A percentile compares a stretch with the other conserved stretches of the same genome.
Conservation (phyloP, 2,329 filamentous ascomycete genomes). For the Aspergillus sp. region DNA sequence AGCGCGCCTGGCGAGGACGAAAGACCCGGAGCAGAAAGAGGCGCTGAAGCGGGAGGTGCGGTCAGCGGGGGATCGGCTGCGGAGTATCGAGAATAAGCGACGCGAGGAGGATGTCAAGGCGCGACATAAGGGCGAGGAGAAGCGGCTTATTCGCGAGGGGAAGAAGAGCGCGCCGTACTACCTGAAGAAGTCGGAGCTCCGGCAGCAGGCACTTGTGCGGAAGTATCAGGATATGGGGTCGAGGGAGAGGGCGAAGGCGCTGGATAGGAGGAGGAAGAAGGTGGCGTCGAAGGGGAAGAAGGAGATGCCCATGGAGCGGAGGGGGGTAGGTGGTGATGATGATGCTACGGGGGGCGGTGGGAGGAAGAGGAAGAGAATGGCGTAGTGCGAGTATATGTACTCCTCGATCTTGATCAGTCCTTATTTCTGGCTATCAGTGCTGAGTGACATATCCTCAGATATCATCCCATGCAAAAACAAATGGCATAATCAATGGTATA, state of each 20-base stretch:
- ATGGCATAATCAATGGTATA: too few species aligned
- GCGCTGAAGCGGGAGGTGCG: constrained; percentile 62
- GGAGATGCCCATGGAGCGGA: constrained; percentile 52
- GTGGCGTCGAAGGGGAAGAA: constrained; percentile 75
- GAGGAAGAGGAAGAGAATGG: constrained; percentile 21
- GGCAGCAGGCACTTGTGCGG: constrained; percentile 71
- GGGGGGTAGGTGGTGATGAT: constrained; percentile 23
- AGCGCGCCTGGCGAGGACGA: constrained; percentile 56
- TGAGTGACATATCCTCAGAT: too few species aligned
- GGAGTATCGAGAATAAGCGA: constrained; percentile 60
- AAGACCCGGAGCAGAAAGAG: constrained; percentile 57
- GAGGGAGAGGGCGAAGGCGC: constrained; percentile 70
- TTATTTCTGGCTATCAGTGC: too few species aligned
- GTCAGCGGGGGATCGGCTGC: constrained; percentile 69
- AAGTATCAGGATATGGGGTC: constrained; percentile 76
- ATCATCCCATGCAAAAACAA: too few species aligned
- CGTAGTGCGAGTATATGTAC: too few species aligned
- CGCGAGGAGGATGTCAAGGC: constrained; percentile 59
- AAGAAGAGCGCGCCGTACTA: constrained; percentile 76
- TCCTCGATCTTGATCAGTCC: too few species aligned
- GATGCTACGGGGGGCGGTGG: constrained; percentile 10
- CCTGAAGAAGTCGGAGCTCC: constrained; percentile 84
- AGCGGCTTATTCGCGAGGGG: constrained; percentile 73
- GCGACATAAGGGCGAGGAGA: constrained; percentile 73
- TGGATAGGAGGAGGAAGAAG: constrained; percentile 88